Evolutionary conservation across 495 filamentous ascomycete species (phyloP), one percentile per base, ranked within the genome.

Genomic region (Annulohypoxylon bovei): DNA sequence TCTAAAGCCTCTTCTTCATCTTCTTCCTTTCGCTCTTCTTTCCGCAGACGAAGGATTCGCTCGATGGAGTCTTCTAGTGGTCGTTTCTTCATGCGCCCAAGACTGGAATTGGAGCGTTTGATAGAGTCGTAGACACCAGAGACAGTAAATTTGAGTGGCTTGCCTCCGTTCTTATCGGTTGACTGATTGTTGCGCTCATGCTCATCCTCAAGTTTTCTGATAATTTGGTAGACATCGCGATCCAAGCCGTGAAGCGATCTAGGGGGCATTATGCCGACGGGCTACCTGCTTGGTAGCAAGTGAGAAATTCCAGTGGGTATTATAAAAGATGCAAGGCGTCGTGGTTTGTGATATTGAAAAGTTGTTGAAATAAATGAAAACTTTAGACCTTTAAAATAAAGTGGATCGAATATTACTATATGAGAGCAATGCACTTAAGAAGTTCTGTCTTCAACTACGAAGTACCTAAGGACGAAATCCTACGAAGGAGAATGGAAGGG

Each of bases 21-120:
- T 62, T 85, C 83, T 25, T 83, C 81, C 55, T 84, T 83, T 50
- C 81, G 72, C 60, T 96, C 92, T 65, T 88, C 85, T 53, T 87
- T 88, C 9, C 97, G 75, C 12, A 95, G 88, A 22, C 88, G 88
- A 28, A 99, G 82, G 1, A 96, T 92, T 20, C 93, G 84, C 74
- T 97, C 93, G 68, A 98, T 92, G 49, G 92, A 91, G 71, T 93
- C 90, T 76, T 97, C 92, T 12, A 99, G 80, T 12, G 90, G 81
- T 58, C 87, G 88, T 79, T 95, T 97, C 6, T 91, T 92, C 69
- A 90, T 90, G 12, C 94, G 83, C 47, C 91, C 92, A 37, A 97
- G 77, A 65, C 89, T 92, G 1, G 93, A 97, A 74, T 97, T 97
- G 3, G 93, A 96, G 67, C 83, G 83, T 72, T 92, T 92, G 69